Evolutionary conservation across 768 basidiomycete genomes (phyloP).

Genomic region (Galerina sulciceps): DNA sequence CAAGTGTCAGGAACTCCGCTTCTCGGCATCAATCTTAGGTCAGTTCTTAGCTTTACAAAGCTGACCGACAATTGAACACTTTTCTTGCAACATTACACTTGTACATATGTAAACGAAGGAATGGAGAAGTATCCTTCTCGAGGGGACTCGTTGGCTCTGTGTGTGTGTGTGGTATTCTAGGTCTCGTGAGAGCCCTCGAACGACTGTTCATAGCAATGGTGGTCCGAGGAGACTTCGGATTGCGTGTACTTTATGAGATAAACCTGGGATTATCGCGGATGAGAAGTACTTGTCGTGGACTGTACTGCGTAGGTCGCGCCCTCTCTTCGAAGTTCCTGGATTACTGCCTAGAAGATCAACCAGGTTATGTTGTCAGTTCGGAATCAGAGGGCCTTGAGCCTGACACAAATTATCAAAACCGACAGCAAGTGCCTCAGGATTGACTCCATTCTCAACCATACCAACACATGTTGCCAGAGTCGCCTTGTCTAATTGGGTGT

Average conservation of each 20-base stretch:
- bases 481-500: conserved; percentile 88
- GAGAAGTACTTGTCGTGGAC: conserved; percentile 17
- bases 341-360: conserved; percentile 61
- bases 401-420: conserved; percentile 16
- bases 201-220: no score
- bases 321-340: conserved; percentile 83
- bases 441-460: conserved; percentile 92
- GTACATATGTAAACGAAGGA: no score
- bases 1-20: conserved; percentile 26
- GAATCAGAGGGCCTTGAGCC: conserved; percentile 2
- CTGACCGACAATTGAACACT: background rate
- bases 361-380: conserved; percentile 12
- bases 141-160: no score
- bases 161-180: no score
- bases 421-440: conserved; percentile 91
- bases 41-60: background rate
- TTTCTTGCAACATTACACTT: no score
- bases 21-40: conserved; percentile 19
- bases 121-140: no score
- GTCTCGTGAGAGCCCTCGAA: no score
- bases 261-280: conserved; percentile 5
- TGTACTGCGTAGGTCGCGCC: conserved; percentile 45
- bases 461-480: conserved; percentile 90
- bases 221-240: no score
- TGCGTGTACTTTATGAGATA: background rate